Conservation (phyloP, 2,329 filamentous ascomycete genomes). For the Aspergillus oerlinghausenensis region DNA sequence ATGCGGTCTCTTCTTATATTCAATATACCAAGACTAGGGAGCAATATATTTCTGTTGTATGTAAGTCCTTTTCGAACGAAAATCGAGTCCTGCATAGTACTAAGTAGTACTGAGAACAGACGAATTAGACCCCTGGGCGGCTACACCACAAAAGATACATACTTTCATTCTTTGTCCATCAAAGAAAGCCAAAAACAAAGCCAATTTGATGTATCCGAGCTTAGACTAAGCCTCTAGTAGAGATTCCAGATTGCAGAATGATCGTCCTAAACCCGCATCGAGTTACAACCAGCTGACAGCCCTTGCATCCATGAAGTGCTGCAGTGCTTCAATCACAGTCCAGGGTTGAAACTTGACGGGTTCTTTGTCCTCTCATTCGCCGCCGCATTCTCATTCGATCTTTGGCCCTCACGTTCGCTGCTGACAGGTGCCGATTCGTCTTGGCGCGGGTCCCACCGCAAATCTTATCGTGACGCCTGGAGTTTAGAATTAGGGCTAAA, state of each 20-base stretch:
- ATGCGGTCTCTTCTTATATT: constrained; percentile 1
- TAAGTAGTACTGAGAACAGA: not conserved
- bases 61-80: not conserved
- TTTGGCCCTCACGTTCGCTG: not conserved
- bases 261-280: not conserved
- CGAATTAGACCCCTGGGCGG: not conserved
- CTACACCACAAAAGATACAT: not conserved
- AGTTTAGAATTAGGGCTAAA: not conserved
- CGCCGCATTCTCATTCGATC: not conserved
- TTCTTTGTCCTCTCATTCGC: not conserved
- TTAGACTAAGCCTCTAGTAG: not conserved
- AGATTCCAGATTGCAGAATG: not conserved
- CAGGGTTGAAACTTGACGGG: not conserved
- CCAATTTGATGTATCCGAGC: not conserved
- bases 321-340: no score
- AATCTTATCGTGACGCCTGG: not conserved
- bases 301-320: not conserved
- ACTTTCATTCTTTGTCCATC: not conserved
- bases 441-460: not conserved
- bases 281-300: not conserved
- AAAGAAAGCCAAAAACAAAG: not conserved
- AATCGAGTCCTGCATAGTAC: not conserved
- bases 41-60: not conserved
- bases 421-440: not conserved
- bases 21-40: constrained; percentile 1